Base-by-base conservation (phyloP, 1,284 basidiomycete species). In the Fomitopsis schrenkii region DNA sequence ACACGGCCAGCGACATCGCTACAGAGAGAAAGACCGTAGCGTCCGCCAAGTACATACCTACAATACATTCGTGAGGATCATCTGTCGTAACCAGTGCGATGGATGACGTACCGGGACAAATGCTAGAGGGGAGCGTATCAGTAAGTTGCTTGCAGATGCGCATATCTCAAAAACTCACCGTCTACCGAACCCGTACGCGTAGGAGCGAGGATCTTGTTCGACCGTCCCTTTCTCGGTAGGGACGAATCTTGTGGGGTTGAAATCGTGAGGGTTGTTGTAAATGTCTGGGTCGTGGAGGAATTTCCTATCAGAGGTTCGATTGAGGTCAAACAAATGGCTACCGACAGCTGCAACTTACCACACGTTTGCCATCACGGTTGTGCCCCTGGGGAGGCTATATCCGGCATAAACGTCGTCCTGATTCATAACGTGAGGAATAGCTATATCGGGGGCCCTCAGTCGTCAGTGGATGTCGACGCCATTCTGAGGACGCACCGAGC, bases 221-320 rank as follows among this genome's bases (percentile, higher is more conserved):
- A 68, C 58, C 28, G 57, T 59, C 57, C 62, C 67, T 5, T 63
- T 64, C 17, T 62, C 62, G 14, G 60, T 42, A 19, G 67, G 40
- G 12, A 74, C 19, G 64, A 72, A 73, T 6, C 73, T 67, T 12
- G 69, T 69, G 3, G 73, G 73, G 56, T 70, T 67, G 65, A 75
- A 76, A 6, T 61, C 26, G 30, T 67, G 58, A 22, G 74, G 74
- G 48, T 71, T 63, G 15, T 62, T 28, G 61, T 74, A 75, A 3
- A 62, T 60, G 30, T 64, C 61, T 9, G 69, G 64, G 55, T 75
- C 69, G 57, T 74, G 72, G 22, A 72, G 62, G 62, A 76, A 70
- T 48, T 66, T 66, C 71, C 71, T 74, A 41, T 19, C n/a, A 38
- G 7, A 28, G 22, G 26, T 12, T 22, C 41, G 6, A 50, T 8